Conservation (phyloP, 1,284 basidiomycete species). For the Spongispora temasekensis region DNA sequence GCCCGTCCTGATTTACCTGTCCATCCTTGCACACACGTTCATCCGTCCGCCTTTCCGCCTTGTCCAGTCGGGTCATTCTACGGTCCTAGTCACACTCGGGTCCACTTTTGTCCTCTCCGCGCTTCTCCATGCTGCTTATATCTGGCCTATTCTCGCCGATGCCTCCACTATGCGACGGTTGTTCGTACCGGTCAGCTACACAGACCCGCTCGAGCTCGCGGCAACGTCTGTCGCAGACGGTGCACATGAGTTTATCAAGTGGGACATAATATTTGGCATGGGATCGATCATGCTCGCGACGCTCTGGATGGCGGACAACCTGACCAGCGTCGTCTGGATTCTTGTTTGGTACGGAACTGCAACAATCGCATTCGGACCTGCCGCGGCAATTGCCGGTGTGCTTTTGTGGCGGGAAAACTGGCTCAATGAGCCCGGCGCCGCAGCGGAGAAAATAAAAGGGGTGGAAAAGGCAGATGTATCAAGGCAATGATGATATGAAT, state of each 20-base stretch:
- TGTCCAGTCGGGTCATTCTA: constrained; percentile 40
- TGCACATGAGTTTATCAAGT: constrained; percentile 44
- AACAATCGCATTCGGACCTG: constrained; percentile 42
- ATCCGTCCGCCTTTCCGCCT: constrained; percentile 28
- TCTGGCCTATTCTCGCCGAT: constrained; percentile 37
- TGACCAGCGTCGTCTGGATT: constrained; percentile 22
- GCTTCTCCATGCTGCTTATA: constrained; percentile 38
- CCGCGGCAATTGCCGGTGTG: constrained; percentile 44
- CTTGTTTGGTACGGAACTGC: constrained; percentile 40
- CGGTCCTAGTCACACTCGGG: constrained; percentile 35
- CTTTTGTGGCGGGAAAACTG: constrained; percentile 45
- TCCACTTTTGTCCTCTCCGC: constrained; percentile 38
- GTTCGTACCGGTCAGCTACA: constrained; percentile 33
- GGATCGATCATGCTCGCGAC: constrained; percentile 39
- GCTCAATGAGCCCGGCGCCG: constrained; percentile 28
- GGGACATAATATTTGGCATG: constrained; percentile 43
- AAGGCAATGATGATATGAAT: too few species aligned
- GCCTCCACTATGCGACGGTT: constrained; percentile 20
- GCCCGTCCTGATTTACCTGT: constrained; percentile 40
- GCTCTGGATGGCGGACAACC: constrained; percentile 43
- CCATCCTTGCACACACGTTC: constrained; percentile 19
- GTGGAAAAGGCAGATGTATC: too few species aligned
- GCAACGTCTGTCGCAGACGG: constrained; percentile 24
- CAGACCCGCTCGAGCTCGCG: constrained; percentile 15
- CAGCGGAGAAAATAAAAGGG: too few species aligned